Base-by-base conservation (phyloP, 2,329 filamentous ascomycete genomes). In the Claviceps maximensis region DNA sequence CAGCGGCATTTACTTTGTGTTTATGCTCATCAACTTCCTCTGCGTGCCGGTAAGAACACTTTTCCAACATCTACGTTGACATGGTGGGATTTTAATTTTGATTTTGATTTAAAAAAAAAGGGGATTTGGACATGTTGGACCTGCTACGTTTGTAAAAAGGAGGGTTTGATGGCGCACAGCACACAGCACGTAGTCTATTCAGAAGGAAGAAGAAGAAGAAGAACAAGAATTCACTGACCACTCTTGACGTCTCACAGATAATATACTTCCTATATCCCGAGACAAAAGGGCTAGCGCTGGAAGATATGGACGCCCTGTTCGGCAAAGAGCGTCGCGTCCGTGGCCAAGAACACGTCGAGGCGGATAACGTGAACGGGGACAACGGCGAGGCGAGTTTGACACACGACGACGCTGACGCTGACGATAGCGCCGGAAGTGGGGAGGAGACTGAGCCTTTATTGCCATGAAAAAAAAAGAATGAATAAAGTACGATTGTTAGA, bases 1-100 rank as follows among this genome's bases (percentile, higher is more conserved):
- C 3, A 73, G 73, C 13, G 70, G 69, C 21, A 73, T 78, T 2
- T 80, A 80, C 61, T 80, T 80, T 57, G 74, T 80, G 55, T 80
- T 81, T 59, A 78, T 78, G 71, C 66, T 54, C 50, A 31, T 53
- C 41, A 52, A 55, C 33, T 50, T 52, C 40, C 19, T 25, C 19
- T 47, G 47, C 27, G 53, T 54, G 3, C 57, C 58, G 36, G 58
- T 58, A 53, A 19, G 58, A n/a, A n/a, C n/a, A n/a, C n/a, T n/a
- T n/a, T n/a, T n/a, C n/a, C n/a, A n/a, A n/a, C n/a, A n/a, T n/a
- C n/a, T n/a, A n/a, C n/a, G n/a, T n/a, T n/a, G n/a, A n/a, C n/a
- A n/a, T n/a, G n/a, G n/a, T n/a, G n/a, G n/a, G n/a, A n/a, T 31
- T 31, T 31, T 31, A 9, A 9, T 31, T 31, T 31, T 9, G 4